Evolutionary conservation across 2,329 filamentous ascomycete species (phyloP).

Genomic region (Xylariaceae sp.): DNA sequence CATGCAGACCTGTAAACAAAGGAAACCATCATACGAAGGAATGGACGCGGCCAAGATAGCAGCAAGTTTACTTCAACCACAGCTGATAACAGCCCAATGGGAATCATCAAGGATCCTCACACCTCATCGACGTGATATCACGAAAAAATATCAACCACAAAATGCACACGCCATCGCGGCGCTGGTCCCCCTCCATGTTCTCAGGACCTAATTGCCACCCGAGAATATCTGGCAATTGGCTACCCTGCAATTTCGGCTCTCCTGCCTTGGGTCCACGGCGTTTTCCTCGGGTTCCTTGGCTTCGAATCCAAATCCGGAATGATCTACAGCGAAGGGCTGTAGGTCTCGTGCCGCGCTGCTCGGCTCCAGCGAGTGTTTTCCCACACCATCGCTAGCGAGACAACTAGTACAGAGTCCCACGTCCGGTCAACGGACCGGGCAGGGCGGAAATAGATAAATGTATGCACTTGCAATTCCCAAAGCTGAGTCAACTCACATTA

Average conservation of each 20-base stretch:
- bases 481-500: slow-evolving; percentile 19
- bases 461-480: slow-evolving; percentile 30
- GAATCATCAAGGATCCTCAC: slow-evolving; percentile 8
- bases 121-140: slow-evolving; percentile 11
- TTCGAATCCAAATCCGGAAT: slow-evolving; percentile 7
- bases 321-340: slow-evolving; percentile 11
- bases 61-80: slow-evolving; percentile 8
- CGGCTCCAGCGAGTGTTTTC: slow-evolving; percentile 8
- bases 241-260: slow-evolving; percentile 10
- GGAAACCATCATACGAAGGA: slow-evolving; percentile 13
- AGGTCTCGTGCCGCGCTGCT: slow-evolving; percentile 12
- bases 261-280: slow-evolving; percentile 1
- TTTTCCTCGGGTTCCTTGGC: slow-evolving; percentile 5
- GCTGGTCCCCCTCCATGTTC: slow-evolving; percentile 17
- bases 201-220: slow-evolving; percentile 6
- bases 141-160: slow-evolving; percentile 13
- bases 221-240: slow-evolving; percentile 4
- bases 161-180: slow-evolving; percentile 16
- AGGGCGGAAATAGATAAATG: slow-evolving; percentile 13
- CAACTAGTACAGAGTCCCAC: slow-evolving; percentile 5
- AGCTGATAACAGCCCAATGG: slow-evolving; percentile 4
- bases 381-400: slow-evolving; percentile 11
- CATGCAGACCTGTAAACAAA: slow-evolving; percentile 24
- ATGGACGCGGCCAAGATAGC: slow-evolving; percentile 10
- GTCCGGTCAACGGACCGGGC: slow-evolving; percentile 5